Conservation (phyloP, 176 grass and related monocot genomes). For the Themeda triandra region DNA sequence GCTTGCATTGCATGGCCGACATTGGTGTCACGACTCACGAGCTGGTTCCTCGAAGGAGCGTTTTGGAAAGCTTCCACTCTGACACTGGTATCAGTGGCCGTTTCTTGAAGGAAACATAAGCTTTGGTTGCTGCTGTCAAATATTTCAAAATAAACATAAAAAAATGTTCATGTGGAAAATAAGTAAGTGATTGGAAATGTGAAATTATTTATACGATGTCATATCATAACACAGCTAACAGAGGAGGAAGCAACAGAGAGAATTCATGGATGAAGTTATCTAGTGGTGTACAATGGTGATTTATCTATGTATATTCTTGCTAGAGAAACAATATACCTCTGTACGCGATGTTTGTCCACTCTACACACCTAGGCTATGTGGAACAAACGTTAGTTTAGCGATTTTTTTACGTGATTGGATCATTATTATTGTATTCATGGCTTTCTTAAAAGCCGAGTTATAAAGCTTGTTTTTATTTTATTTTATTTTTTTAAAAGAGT, state of each 20-base stretch:
- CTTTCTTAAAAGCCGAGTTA: too few species aligned
- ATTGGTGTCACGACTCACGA: neutral
- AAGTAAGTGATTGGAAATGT: neutral
- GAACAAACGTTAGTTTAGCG: neutral
- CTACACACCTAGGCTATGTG: neutral
- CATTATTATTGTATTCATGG: neutral
- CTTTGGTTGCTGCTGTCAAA: neutral
- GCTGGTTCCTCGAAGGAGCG: slow-evolving; percentile 18
- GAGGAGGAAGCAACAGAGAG: neutral
- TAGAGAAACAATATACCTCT: neutral
- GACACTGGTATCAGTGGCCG: slow-evolving; percentile 12
- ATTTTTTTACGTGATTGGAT: neutral
- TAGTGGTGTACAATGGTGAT: neutral
- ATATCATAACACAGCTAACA: neutral
- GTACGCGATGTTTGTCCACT: neutral
- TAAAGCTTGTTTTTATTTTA: too few species aligned
- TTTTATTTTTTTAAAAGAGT: too few species aligned
- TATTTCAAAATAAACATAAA: neutral
- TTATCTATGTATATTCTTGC: neutral
- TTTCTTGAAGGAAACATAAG: slow-evolving; percentile 31
- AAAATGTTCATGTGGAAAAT: neutral
- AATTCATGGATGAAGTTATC: neutral
- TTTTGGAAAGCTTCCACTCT: slow-evolving; percentile 5
- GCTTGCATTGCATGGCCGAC: slow-evolving; percentile 21
- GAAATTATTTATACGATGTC: neutral